A percentile compares a stretch with the other conserved stretches of the same genome.
These are phyloP conservation scores for Aegilops tauschii DNA, from an alignment of 176 grass and related monocot genomes.

Conservation along the genomic window DNA sequence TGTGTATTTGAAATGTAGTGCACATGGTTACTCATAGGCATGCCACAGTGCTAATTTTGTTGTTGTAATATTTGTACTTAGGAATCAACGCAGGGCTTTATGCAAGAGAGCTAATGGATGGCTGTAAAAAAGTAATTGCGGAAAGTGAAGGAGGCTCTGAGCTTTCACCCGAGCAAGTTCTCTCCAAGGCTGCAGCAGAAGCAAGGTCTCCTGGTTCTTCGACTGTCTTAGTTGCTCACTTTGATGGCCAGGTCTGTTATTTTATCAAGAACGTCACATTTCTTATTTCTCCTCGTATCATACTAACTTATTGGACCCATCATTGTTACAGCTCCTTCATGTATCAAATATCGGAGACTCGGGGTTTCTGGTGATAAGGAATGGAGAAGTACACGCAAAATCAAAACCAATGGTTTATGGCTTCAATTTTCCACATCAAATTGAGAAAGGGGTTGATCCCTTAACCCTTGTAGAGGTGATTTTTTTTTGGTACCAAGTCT, in stretches of 20 bases:
- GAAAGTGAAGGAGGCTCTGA: conserved; percentile 38
- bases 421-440: conserved; percentile 95
- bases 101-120: conserved; percentile 81
- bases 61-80: conserved; percentile 24
- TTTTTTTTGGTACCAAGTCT: background rate
- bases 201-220: conserved; percentile 81
- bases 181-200: conserved; percentile 64
- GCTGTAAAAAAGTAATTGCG: conserved; percentile 52
- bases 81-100: conserved; percentile 88
- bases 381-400: conserved; percentile 60
- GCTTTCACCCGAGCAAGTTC: conserved; percentile 56
- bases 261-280: background rate
- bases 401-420: conserved; percentile 91
- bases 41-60: background rate
- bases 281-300: background rate
- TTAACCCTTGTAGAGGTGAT: conserved; percentile 70
- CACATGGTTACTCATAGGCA: background rate
- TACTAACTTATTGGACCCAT: background rate
- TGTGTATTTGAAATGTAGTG: background rate
- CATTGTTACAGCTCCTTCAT: conserved; percentile 54
- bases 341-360: conserved; percentile 95
- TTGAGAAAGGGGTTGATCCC: conserved; percentile 82
- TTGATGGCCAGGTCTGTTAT: conserved; percentile 82
- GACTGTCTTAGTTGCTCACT: conserved; percentile 85
- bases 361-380: conserved; percentile 89